Base-by-base conservation (phyloP, 108 stramenopile genomes). In the Nitzschia sp. region DNA sequence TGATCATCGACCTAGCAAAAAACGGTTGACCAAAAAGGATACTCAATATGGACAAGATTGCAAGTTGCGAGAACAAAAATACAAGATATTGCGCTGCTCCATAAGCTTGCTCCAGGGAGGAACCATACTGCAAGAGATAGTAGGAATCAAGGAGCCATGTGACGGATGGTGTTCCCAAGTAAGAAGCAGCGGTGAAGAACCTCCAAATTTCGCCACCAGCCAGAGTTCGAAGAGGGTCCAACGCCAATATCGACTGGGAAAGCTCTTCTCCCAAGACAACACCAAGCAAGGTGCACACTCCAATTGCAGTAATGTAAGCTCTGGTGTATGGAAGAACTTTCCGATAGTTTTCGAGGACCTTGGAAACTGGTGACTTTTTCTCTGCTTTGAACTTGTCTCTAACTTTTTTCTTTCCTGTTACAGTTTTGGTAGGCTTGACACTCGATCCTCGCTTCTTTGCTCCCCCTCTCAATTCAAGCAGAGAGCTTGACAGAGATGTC, bases 151-250 rank as follows among this genome's bases (percentile, higher is more conserved):
- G 85, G 24, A 92, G 75, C 89, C 89, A 92, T 41, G 80, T 72
- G 29, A 95, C 86, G 63, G 86, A 89, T n/a, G 89, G 88, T 44
- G 86, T 86, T 15, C 94, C 94, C 44, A 93, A 73, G 71, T 89
- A 92, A 14, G 85, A 80, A 25, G 91, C 91, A 19, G 94, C 91
- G 11, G 94, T 91, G 51, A 95, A 67, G 10, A 85, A 85, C 40
- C 94, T 79, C 94, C 94, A 95, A 10, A 89, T 65, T 66, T 95
- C 86, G 26, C 92, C 56, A 12, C 91, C 91, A 70, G 86, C 87
- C 41, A 89, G 64, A 24, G 79, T 75, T 11, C 90, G 85, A 65
- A 90, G 83, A 3, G 91, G 91, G 67, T 92, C 91, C 6, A 92
- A 72, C 52, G 89, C 86, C 39, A 95, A 60, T 40, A 95, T 58